A percentile compares a stretch with the other conserved stretches of the same genome.
These are phyloP conservation scores for Bruguiera gymnorhiza DNA, from an alignment of 345 rosid species.

Conservation along the genomic window DNA sequence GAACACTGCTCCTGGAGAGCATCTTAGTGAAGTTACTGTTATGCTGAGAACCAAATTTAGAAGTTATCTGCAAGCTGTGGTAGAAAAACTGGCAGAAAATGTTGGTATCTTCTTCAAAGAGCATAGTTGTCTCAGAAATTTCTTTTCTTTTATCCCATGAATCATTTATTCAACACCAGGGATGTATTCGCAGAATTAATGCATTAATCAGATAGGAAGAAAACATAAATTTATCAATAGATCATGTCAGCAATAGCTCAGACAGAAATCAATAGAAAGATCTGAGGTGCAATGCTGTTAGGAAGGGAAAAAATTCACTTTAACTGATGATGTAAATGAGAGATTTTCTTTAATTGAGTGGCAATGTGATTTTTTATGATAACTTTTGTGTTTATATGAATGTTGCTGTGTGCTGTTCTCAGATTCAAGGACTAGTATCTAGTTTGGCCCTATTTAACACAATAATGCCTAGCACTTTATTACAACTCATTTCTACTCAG, in stretches of 20 bases:
- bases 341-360: no score
- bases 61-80: constrained; percentile 82
- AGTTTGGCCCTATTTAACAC: no score
- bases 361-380: no score
- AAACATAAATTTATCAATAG: not conserved
- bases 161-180: not conserved
- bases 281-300: not conserved
- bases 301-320: no score
- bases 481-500: no score
- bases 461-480: no score
- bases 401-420: no score
- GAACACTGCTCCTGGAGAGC: constrained; percentile 78
- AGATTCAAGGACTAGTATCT: no score
- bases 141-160: not conserved
- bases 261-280: not conserved
- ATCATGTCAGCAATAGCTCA: not conserved
- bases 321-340: no score
- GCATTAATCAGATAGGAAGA: no score
- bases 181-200: no score
- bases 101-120: constrained; percentile 43
- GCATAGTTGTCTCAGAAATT: not conserved
- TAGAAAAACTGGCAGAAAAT: constrained; percentile 85
- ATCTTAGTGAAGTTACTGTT: constrained; percentile 90
- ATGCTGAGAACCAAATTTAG: constrained; percentile 93
- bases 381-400: no score